Evolutionary conservation across 2,329 filamentous ascomycete species (phyloP).

Genomic region (Neofusicoccum parvum): DNA sequence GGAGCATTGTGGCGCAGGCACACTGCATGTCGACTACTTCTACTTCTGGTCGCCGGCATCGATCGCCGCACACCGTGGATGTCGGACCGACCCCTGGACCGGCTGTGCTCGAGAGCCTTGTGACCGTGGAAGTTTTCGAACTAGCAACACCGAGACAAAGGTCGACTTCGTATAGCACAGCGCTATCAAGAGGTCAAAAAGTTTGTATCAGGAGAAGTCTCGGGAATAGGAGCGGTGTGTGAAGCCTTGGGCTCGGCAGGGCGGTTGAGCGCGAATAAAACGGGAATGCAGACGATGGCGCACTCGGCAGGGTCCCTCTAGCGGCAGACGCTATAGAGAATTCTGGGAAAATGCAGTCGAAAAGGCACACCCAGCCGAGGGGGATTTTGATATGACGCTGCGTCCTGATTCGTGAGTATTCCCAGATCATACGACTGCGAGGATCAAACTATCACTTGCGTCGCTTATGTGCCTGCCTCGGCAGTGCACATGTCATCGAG

Average conservation of each 20-base stretch:
- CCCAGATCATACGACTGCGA: conserved; percentile 6
- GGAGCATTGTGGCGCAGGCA: neutral
- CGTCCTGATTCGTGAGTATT: neutral
- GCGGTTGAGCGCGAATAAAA: neutral
- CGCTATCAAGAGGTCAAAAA: neutral
- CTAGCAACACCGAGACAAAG: neutral
- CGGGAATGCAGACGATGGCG: neutral
- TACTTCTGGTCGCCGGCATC: neutral
- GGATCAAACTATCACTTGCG: neutral
- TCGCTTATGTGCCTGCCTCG: neutral
- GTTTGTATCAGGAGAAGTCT: too few relatives aligned
- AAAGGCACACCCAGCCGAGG: neutral
- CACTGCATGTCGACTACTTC: neutral
- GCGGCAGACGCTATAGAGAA: neutral
- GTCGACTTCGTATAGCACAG: neutral
- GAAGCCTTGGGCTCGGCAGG: neutral
- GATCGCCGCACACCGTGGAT: neutral
- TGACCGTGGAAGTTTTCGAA: neutral
- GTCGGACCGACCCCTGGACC: neutral
- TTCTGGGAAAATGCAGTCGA: neutral
- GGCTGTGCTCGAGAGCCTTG: neutral
- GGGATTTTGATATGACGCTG: neutral
- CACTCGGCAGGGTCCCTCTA: neutral
- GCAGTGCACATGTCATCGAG: neutral
- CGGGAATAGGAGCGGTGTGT: neutral